A percentile compares a stretch with the other conserved stretches of the same genome.
Evolutionary conservation across 176 grass and related monocot species (phyloP).

Genomic region (Tillandsia fasciculata): DNA sequence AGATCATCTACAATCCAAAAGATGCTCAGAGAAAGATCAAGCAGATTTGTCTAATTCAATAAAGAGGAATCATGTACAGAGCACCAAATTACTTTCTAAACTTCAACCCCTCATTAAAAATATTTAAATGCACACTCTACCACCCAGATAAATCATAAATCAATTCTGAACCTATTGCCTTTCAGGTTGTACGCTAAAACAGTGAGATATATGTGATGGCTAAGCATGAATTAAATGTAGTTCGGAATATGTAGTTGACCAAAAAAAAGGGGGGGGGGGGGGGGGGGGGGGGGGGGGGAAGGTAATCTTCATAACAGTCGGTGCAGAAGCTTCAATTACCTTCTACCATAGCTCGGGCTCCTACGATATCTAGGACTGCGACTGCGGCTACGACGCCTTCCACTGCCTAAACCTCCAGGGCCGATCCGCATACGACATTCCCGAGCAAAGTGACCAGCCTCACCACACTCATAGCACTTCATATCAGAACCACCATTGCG

Average conservation of each 20-base stretch:
- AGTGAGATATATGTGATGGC: background rate
- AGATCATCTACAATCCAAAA: too few species aligned
- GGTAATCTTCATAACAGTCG: background rate
- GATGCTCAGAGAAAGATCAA: background rate
- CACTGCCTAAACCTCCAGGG: constrained; percentile 78
- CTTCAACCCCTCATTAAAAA: too few species aligned
- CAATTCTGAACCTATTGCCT: too few species aligned
- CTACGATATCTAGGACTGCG: constrained; percentile 73
- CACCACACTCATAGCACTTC: constrained; percentile 94
- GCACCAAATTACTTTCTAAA: too few species aligned
- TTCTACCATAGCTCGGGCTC: constrained; percentile 91
- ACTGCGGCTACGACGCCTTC: constrained; percentile 62
- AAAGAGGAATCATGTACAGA: too few species aligned
- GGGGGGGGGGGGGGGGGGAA: background rate
- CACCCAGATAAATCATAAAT: too few species aligned
- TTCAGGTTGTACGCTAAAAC: background rate
- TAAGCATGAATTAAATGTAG: background rate
- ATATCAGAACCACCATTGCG: constrained; percentile 57
- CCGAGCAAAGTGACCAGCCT: constrained; percentile 90
- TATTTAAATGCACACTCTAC: too few species aligned
- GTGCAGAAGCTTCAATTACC: constrained; percentile 24
- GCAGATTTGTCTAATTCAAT: background rate
- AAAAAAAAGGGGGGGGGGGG: background rate
- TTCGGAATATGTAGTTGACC: background rate
- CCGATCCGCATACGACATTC: constrained; percentile 83